Percentiles rank a stretch among this genome's conserved stretches.
Evolutionary conservation across 1,284 basidiomycete genomes (phyloP).

Genomic region (Tilletia indica): DNA sequence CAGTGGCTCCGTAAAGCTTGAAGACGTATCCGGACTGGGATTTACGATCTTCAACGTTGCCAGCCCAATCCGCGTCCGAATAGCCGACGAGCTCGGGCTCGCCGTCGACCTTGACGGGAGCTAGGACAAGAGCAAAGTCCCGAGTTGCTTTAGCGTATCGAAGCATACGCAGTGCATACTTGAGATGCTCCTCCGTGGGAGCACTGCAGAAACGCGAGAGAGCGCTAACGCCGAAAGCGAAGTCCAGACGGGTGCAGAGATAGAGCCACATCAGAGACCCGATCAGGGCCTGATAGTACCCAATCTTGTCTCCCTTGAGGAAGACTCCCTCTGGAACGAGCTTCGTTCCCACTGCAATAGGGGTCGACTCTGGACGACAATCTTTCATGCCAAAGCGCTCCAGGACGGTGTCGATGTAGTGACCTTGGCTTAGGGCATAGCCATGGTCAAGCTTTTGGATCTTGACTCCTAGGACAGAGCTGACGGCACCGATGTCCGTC

Average conservation of each 20-base stretch:
- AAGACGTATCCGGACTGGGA: not conserved
- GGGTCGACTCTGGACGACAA: not conserved
- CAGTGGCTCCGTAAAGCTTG: not conserved
- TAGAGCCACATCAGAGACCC: not conserved
- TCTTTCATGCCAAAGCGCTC: not conserved
- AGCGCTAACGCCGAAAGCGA: not conserved
- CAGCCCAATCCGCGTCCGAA: not conserved
- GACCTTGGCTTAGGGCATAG: not conserved
- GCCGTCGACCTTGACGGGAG: not conserved
- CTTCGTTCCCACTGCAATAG: not conserved
- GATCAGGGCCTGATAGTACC: not conserved
- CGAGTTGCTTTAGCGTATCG: not conserved
- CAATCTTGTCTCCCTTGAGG: not conserved
- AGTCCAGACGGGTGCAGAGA: no score
- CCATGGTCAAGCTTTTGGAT: not conserved
- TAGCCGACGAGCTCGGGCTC: not conserved
- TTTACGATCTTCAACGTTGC: no score
- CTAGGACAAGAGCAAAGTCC: not conserved
- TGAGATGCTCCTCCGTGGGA: not conserved
- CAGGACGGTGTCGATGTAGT: not conserved
- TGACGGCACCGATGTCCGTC: not conserved
- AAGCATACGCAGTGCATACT: not conserved
- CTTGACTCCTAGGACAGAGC: not conserved
- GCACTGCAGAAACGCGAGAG: not conserved
- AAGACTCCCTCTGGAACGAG: slow-evolving; percentile 4